These are phyloP conservation scores for Pseudopithomyces chartarum DNA, from an alignment of 2,329 filamentous ascomycete genomes.

Conservation along the genomic window DNA sequence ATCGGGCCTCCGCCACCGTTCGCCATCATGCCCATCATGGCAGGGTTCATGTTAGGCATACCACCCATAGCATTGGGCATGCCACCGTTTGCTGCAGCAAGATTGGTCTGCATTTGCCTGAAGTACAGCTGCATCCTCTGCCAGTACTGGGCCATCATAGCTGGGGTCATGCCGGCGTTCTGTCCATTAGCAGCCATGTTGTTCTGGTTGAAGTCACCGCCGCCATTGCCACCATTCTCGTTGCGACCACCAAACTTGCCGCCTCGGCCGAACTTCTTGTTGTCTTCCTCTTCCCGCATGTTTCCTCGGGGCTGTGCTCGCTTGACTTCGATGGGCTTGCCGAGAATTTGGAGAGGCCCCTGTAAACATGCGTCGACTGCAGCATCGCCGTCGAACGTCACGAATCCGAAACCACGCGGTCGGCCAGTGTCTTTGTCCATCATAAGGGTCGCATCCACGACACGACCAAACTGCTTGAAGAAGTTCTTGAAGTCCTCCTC, in stretches of 20 bases:
- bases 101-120: conserved; percentile 90
- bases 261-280: conserved; percentile 49
- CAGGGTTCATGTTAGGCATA: conserved; percentile 56
- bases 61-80: conserved; percentile 49
- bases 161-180: conserved; percentile 77
- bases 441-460: conserved; percentile 97
- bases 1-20: conserved; percentile 8
- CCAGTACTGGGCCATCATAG: conserved; percentile 98
- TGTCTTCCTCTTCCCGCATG: conserved; percentile 86
- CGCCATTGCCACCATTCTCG: conserved; percentile 44
- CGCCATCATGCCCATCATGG: conserved; percentile 29
- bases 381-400: conserved; percentile 95
- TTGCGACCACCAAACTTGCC: conserved; percentile 46
- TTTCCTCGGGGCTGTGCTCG: conserved; percentile 96
- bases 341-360: conserved; percentile 85
- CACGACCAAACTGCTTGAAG: conserved; percentile 94
- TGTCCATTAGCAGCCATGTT: conserved; percentile 48
- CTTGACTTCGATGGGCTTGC: conserved; percentile 97
- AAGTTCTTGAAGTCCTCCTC: conserved; percentile 96
- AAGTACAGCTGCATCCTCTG: conserved; percentile 99
- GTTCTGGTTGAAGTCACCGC: conserved; percentile 53
- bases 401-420: conserved; percentile 94
- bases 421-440: conserved; percentile 99
- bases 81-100: conserved; percentile 60
- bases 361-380: conserved; percentile 91